A percentile compares a stretch with the other conserved stretches of the same genome.
Conservation (phyloP, 352 stramenopile species). For the Globisporangium paroecandrum region DNA sequence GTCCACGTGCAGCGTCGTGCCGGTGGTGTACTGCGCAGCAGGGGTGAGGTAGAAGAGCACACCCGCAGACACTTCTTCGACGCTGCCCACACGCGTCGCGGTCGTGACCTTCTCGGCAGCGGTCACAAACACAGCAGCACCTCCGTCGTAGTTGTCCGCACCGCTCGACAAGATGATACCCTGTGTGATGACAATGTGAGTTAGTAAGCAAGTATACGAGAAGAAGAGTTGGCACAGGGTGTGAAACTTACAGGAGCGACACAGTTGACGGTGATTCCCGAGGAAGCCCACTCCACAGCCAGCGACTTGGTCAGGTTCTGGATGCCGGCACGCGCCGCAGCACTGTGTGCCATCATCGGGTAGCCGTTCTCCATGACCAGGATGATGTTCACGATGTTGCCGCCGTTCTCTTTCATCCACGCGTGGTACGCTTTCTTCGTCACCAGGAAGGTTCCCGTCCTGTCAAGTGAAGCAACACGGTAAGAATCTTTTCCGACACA, state of each 20-base stretch:
- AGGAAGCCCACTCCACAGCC: constrained; percentile 91
- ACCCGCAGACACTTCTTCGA: constrained; percentile 82
- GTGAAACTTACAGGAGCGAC: constrained; percentile 79
- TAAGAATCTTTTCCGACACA: neutral
- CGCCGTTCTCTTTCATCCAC: constrained; percentile 92
- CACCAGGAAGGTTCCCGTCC: constrained; percentile 90
- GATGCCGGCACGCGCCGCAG: constrained; percentile 88
- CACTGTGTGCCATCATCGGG: constrained; percentile 88
- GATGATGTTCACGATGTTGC: constrained; percentile 95
- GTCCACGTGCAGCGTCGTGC: constrained; percentile 75
- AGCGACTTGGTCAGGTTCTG: constrained; percentile 94
- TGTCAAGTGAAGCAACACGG: constrained; percentile 13
- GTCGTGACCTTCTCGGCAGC: constrained; percentile 73
- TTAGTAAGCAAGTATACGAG: neutral
- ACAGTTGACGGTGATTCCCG: constrained; percentile 91
- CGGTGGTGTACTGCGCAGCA: constrained; percentile 83
- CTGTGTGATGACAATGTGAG: constrained; percentile 19
- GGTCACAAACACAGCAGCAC: constrained; percentile 80
- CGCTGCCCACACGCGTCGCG: constrained; percentile 86
- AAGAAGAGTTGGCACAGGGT: constrained; percentile 30
- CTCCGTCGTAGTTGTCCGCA: constrained; percentile 89
- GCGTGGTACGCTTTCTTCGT: constrained; percentile 90
- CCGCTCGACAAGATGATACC: constrained; percentile 77
- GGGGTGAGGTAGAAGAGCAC: constrained; percentile 85
- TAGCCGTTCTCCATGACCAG: constrained; percentile 93